Evolutionary conservation across 1,139 yeast genomes (phyloP).

Genomic region (Saccharomyces hybrid): DNA sequence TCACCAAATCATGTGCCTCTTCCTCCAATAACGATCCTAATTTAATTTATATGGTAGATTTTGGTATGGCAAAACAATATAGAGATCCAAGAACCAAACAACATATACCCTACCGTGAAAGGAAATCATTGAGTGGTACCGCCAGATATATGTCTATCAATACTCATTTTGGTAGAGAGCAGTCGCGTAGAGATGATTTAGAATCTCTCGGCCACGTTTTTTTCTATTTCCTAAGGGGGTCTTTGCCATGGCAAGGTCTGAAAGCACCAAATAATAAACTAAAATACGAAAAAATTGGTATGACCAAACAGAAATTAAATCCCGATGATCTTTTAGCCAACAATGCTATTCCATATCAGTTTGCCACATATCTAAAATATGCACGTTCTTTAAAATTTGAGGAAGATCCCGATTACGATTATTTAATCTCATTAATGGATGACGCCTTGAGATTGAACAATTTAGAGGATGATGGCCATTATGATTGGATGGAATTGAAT

Average conservation of each 20-base stretch:
- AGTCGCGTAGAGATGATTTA: constrained; percentile 88
- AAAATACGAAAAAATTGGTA: constrained; percentile 94
- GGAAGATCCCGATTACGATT: constrained; percentile 88
- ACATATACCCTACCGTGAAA: constrained; percentile 94
- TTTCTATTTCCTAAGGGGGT: constrained; percentile 87
- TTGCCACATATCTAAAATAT: constrained; percentile 76
- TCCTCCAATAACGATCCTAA: constrained; percentile 30
- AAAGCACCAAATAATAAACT: constrained; percentile 97
- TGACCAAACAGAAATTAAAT: constrained; percentile 81
- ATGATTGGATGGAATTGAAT: constrained; percentile 92
- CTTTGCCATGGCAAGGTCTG: constrained; percentile 97
- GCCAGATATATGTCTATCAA: constrained; percentile 97
- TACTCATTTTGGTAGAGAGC: constrained; percentile 96
- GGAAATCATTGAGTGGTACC: constrained; percentile 89
- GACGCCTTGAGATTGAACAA: constrained; percentile 66
- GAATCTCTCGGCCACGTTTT: constrained; percentile 95
- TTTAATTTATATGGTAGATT: constrained; percentile 63
- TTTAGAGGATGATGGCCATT: constrained; percentile 73
- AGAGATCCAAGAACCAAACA: constrained; percentile 91
- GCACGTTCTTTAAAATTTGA: constrained; percentile 83
- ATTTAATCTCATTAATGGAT: constrained; percentile 66
- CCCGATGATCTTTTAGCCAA: constrained; percentile 63
- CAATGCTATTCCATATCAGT: constrained; percentile 62
- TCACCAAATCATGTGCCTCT: constrained; percentile 19
- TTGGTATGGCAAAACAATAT: constrained; percentile 97